A percentile compares a stretch with the other conserved stretches of the same genome.
phyloP scores from a whole-genome alignment of 805 yeast genomes.

The Kodamaea kakaduensis region DNA sequence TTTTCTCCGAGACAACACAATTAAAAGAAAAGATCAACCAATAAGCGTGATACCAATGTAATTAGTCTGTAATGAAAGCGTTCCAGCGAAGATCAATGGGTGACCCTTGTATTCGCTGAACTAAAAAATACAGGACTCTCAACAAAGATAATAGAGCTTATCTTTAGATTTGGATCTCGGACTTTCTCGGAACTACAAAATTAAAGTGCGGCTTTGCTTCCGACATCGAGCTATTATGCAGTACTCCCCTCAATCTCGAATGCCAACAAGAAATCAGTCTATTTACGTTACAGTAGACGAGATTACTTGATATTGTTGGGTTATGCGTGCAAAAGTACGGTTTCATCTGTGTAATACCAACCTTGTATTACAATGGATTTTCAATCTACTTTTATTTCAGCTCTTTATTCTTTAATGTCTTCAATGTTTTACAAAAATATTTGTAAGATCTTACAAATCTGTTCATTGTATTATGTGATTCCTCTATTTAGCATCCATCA shows the following conservation, averaged over 20 bases:
- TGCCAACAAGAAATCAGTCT: neutral
- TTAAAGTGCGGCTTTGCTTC: conserved; percentile 1
- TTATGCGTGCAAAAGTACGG: too few species aligned
- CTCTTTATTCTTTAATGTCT: too few species aligned
- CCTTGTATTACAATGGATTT: neutral
- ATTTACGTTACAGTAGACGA: neutral
- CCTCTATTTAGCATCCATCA: neutral
- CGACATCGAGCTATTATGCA: neutral
- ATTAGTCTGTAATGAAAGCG: neutral
- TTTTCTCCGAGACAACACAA: too few species aligned
- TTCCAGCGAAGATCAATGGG: too few species aligned
- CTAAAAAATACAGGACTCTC: neutral
- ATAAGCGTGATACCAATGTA: neutral
- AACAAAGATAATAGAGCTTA: neutral
- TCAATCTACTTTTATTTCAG: neutral
- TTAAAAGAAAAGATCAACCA: conserved; percentile 1
- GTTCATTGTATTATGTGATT: neutral
- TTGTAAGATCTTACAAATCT: neutral
- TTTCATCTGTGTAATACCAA: too few species aligned
- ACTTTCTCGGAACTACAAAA: conserved; percentile 1
- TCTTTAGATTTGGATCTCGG: neutral
- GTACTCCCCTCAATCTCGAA: conserved; percentile 2
- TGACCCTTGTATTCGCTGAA: too few species aligned
- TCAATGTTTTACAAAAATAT: too few species aligned
- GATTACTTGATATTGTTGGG: too few species aligned